phyloP scores from a whole-genome alignment of 164 flowering plant species.

The Warburgia ugandensis region DNA sequence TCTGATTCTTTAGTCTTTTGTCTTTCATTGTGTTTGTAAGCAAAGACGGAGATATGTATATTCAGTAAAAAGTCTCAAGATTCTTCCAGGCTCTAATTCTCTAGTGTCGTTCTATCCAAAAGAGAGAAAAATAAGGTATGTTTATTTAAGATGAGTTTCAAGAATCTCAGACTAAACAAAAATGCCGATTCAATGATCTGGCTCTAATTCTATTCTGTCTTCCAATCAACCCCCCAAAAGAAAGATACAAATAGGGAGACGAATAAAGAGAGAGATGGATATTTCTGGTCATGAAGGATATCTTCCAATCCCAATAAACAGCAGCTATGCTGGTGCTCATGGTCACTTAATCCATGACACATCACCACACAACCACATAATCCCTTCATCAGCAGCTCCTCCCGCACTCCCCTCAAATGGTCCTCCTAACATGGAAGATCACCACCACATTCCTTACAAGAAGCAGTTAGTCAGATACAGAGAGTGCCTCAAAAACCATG shows the following conservation, averaged over 20 bases:
- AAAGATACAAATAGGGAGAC: conserved; percentile 7
- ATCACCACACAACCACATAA: conserved; percentile 29
- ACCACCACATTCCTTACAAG: conserved; percentile 30
- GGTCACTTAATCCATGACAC: conserved; percentile 43
- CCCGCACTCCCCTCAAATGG: conserved; percentile 22
- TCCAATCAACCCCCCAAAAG: too few species aligned
- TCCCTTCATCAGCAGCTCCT: conserved; percentile 18
- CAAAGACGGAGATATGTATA: too few species aligned
- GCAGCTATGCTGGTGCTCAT: conserved; percentile 32
- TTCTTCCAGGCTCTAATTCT: background rate
- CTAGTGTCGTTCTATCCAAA: conserved; percentile 3
- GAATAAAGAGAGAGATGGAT: conserved; percentile 26
- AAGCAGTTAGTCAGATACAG: conserved; percentile 40
- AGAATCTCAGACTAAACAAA: conserved; percentile 10
- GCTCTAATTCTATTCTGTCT: conserved; percentile 13
- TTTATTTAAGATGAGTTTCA: background rate
- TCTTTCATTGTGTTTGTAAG: background rate
- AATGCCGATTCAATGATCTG: conserved; percentile 11
- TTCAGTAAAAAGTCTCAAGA: background rate
- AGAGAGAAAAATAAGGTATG: background rate
- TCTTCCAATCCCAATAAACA: conserved; percentile 56
- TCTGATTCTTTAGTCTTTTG: too few species aligned
- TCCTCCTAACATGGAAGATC: conserved; percentile 8
- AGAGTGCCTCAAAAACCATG: conserved; percentile 91
- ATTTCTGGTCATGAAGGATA: conserved; percentile 45